These are phyloP conservation scores for Colletotrichum orchidophilum DNA, from an alignment of 2,329 filamentous ascomycete species.

Conservation along the genomic window DNA sequence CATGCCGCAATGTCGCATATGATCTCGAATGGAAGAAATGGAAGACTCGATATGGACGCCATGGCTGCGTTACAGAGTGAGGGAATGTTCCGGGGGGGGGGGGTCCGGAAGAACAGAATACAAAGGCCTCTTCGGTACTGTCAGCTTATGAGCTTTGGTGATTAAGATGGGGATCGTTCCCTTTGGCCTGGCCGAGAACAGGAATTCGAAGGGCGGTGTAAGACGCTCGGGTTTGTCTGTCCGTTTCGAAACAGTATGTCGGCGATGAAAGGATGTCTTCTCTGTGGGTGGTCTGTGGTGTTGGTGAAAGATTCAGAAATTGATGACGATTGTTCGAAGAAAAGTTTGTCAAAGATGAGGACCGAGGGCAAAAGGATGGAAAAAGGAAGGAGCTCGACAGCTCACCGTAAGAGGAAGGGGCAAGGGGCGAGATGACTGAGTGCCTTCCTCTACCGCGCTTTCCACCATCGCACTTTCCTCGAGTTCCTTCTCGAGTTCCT, in stretches of 20 bases:
- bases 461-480: too few relatives aligned
- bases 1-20: not conserved
- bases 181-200: not conserved
- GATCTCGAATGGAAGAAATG: not conserved
- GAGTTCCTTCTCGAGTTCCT: too few relatives aligned
- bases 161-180: not conserved
- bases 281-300: not conserved
- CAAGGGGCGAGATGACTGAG: too few relatives aligned
- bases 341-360: not conserved
- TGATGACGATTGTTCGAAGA: not conserved
- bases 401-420: too few relatives aligned
- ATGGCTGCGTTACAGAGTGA: not conserved
- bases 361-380: not conserved
- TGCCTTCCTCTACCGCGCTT: too few relatives aligned
- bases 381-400: not conserved
- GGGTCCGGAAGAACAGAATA: not conserved
- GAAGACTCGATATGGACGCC: not conserved
- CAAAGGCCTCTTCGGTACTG: not conserved
- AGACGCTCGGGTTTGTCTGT: not conserved
- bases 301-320: fast-evolving
- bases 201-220: not conserved
- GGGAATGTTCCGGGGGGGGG: not conserved
- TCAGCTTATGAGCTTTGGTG: not conserved
- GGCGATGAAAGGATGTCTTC: not conserved
- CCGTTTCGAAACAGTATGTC: not conserved